Conservation (phyloP, 345 rosid genomes). For the Boechera retrofracta region DNA sequence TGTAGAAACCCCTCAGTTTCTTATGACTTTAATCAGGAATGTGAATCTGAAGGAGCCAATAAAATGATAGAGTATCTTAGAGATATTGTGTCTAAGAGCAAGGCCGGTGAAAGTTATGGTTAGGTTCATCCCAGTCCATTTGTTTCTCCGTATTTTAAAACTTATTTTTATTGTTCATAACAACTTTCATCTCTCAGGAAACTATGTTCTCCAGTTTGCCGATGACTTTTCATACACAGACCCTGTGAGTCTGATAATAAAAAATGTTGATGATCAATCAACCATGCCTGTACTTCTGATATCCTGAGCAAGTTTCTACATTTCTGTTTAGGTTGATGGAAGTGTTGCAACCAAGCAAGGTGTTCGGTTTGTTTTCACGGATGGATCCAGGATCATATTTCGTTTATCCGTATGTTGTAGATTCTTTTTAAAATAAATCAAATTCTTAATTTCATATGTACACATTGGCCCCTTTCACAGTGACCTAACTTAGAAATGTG, state of each 20-base stretch:
- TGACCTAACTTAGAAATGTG: slow-evolving; percentile 9
- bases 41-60: slow-evolving; percentile 94
- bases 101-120: slow-evolving; percentile 77
- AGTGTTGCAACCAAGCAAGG: slow-evolving; percentile 94
- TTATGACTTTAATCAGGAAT: slow-evolving; percentile 57
- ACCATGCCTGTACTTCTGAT: slow-evolving; percentile 3
- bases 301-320: slow-evolving; percentile 24
- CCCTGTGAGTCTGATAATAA: slow-evolving; percentile 64
- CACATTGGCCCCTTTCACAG: slow-evolving; percentile 4
- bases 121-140: slow-evolving; percentile 40
- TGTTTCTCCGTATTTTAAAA: not conserved
- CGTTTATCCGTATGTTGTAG: slow-evolving; percentile 73
- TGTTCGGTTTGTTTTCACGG: slow-evolving; percentile 85
- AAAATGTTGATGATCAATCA: not conserved
- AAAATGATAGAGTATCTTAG: slow-evolving; percentile 81
- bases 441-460: slow-evolving; percentile 24
- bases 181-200: slow-evolving; percentile 54
- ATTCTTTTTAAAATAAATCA: not conserved
- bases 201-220: slow-evolving; percentile 73
- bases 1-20: slow-evolving; percentile 35
- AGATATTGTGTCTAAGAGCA: slow-evolving; percentile 70
- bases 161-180: slow-evolving; percentile 24
- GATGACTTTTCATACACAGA: slow-evolving; percentile 92
- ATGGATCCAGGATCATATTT: slow-evolving; percentile 89
- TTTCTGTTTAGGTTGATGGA: slow-evolving; percentile 78